Conservation (phyloP, 192 early-diverging fungal species). For the Gamsiella multidivaricata region DNA sequence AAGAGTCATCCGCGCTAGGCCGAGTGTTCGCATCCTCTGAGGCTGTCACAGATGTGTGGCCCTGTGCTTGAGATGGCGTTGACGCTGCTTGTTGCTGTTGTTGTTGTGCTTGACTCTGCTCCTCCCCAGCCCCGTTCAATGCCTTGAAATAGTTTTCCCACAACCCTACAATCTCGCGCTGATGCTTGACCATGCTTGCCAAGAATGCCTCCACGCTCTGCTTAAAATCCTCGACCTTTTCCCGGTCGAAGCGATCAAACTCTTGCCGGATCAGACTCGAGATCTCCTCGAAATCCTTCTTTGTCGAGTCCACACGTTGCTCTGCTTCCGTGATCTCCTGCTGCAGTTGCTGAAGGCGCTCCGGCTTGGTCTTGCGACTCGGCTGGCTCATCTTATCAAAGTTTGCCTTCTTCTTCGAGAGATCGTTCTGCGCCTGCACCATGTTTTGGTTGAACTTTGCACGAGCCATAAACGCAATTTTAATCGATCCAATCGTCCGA, state of each 20-base stretch:
- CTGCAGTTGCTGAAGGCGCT: conserved; percentile 24
- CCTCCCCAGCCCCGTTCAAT: conserved; percentile 26
- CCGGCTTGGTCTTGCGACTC: conserved; percentile 35
- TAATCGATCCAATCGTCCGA: conserved; percentile 85
- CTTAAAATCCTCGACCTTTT: conserved; percentile 85
- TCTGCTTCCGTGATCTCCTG: conserved; percentile 55
- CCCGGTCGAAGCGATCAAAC: conserved; percentile 81
- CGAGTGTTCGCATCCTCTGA: not conserved
- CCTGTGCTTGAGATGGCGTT: not conserved
- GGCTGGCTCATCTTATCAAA: conserved; percentile 71
- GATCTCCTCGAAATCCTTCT: conserved; percentile 81
- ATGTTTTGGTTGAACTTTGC: conserved; percentile 73
- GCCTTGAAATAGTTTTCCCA: conserved; percentile 54
- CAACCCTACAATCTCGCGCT: conserved; percentile 73
- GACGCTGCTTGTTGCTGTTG: conserved; percentile 6
- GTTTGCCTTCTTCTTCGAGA: conserved; percentile 73
- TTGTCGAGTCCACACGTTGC: conserved; percentile 56
- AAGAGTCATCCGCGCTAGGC: not conserved
- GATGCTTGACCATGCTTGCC: conserved; percentile 79
- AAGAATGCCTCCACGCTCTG: conserved; percentile 78
- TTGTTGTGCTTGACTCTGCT: conserved; percentile 14
- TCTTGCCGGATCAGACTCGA: conserved; percentile 77
- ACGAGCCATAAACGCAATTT: conserved; percentile 82
- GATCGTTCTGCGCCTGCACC: conserved; percentile 75
- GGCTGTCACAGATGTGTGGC: not conserved